phyloP scores from a whole-genome alignment of 2,329 filamentous ascomycete genomes.

The Saccharata proteae region DNA sequence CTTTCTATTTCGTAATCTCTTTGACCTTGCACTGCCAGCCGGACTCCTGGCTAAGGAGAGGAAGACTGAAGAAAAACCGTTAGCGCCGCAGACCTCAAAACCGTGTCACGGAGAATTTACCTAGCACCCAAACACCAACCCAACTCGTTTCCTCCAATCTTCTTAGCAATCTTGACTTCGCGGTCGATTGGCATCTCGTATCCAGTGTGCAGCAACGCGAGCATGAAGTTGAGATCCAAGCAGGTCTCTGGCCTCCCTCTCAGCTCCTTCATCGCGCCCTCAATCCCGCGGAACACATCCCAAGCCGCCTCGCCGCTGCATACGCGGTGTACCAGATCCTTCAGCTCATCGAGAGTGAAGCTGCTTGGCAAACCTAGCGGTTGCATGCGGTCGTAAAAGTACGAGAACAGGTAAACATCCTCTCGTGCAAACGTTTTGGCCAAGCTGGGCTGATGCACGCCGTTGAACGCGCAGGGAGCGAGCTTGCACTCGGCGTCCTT shows the following conservation, averaged over 20 bases:
- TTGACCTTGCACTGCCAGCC: conserved; percentile 85
- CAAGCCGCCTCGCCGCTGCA: conserved; percentile 68
- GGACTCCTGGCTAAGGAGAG: conserved; percentile 65
- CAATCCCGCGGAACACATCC: conserved; percentile 67
- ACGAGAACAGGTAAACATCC: conserved; percentile 93
- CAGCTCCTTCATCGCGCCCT: conserved; percentile 69
- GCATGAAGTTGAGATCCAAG: conserved; percentile 93
- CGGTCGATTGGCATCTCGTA: conserved; percentile 97
- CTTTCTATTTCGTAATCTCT: conserved; percentile 39
- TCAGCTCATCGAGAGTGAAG: conserved; percentile 83
- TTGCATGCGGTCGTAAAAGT: conserved; percentile 92
- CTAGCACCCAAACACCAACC: conserved; percentile 97
- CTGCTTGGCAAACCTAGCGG: conserved; percentile 97
- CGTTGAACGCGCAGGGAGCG: conserved; percentile 95
- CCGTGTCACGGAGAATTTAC: conserved; percentile 39
- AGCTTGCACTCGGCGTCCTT: conserved; percentile 76
- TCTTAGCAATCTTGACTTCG: conserved; percentile 97
- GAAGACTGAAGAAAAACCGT: conserved; percentile 48
- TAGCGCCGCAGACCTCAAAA: conserved; percentile 25
- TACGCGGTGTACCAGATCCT: conserved; percentile 72
- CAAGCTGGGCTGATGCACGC: conserved; percentile 84
- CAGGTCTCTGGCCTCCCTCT: conserved; percentile 78
- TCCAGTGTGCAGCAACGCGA: conserved; percentile 81
- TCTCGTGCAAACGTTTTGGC: conserved; percentile 85
- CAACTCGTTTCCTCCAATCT: conserved; percentile 92